Percentiles rank a stretch among this genome's conserved stretches.
phyloP scores from a whole-genome alignment of 345 rosid genomes.

The Linum tenue region DNA sequence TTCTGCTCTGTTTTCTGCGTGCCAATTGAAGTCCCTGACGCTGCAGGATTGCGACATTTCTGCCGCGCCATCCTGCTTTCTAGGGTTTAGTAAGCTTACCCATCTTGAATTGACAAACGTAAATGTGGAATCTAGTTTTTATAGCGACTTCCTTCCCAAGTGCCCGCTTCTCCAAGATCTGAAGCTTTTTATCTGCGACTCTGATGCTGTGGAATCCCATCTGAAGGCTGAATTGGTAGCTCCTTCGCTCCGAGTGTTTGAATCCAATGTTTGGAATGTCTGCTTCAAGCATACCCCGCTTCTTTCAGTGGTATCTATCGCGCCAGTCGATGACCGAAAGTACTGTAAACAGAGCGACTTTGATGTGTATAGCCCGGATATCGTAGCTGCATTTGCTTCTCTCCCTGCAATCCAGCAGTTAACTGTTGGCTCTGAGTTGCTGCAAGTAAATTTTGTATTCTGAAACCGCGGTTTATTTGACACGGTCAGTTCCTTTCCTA shows the following conservation, averaged over 20 bases:
- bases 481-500: too few species aligned
- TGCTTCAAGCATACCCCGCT: background rate
- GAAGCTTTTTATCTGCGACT: background rate
- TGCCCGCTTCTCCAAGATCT: background rate
- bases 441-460: too few species aligned
- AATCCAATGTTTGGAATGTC: background rate
- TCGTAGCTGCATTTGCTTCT: too few species aligned
- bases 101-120: background rate
- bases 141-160: background rate
- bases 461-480: too few species aligned
- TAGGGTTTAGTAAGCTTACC: background rate
- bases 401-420: too few species aligned
- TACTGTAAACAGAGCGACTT: too few species aligned
- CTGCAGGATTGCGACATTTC: background rate
- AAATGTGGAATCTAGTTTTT: background rate
- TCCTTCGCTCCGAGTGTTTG: background rate
- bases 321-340: background rate
- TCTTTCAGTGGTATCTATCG: background rate
- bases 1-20: background rate
- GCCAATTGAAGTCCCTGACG: background rate
- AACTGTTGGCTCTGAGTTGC: too few species aligned
- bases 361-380: too few species aligned
- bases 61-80: background rate
- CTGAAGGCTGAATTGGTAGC: background rate
- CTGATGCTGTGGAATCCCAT: background rate